Evolutionary conservation across 306 rosid species (phyloP).

Genomic region (Vicia villosa): DNA sequence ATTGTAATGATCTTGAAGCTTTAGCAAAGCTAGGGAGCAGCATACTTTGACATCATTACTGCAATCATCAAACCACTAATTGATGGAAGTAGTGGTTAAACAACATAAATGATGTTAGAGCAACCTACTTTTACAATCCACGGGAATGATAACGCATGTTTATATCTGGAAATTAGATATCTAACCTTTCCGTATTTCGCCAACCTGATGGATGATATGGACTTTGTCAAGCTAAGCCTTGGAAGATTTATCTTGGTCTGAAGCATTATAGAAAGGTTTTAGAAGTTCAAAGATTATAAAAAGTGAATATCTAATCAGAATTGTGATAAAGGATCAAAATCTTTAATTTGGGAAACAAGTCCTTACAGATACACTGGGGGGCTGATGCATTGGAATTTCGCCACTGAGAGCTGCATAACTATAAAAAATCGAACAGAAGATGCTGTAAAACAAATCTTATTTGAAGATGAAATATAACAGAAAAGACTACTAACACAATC

Average conservation of each 20-base stretch:
- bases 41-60: slow-evolving; percentile 74
- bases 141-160: slow-evolving; percentile 1
- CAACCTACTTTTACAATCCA: slow-evolving; percentile 17
- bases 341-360: slow-evolving; percentile 21
- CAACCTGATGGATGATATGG: slow-evolving; percentile 61
- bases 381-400: slow-evolving; percentile 47
- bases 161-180: slow-evolving; percentile 17
- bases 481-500: slow-evolving; percentile 60
- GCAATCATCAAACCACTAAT: slow-evolving; percentile 97
- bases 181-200: slow-evolving; percentile 82
- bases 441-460: slow-evolving; percentile 28
- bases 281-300: slow-evolving; percentile 20
- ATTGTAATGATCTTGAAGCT: slow-evolving; percentile 64
- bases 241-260: slow-evolving; percentile 75
- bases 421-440: slow-evolving; percentile 28
- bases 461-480: slow-evolving; percentile 23
- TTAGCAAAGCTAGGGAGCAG: slow-evolving; percentile 64
- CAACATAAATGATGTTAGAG: slow-evolving; percentile 39
- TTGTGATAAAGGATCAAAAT: slow-evolving; percentile 13
- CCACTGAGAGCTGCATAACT: slow-evolving; percentile 85
- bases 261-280: slow-evolving; percentile 14
- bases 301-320: slow-evolving; percentile 27
- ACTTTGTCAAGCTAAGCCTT: slow-evolving; percentile 55
- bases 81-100: slow-evolving; percentile 61
- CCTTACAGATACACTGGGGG: slow-evolving; percentile 46